These are phyloP conservation scores for Salvia splendens DNA, from an alignment of 257 asterid genomes.

Conservation along the genomic window DNA sequence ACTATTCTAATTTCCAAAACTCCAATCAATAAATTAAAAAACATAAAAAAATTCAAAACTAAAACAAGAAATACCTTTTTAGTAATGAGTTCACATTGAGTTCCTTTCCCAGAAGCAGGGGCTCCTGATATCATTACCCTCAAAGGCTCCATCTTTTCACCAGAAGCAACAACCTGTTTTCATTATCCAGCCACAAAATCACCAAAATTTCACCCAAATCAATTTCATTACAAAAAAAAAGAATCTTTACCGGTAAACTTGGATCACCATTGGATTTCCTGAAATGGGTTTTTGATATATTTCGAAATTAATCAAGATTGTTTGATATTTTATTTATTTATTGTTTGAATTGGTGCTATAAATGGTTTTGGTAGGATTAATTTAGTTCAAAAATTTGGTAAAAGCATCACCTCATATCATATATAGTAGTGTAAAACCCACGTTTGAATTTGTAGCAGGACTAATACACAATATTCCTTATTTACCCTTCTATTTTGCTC, in stretches of 20 bases:
- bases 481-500: no score
- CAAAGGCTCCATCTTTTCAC: slow-evolving; percentile 62
- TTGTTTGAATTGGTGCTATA: no score
- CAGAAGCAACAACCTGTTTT: slow-evolving; percentile 58
- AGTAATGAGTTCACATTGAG: slow-evolving; percentile 90
- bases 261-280: slow-evolving; percentile 40
- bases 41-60: neutral
- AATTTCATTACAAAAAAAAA: neutral
- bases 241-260: slow-evolving; percentile 43
- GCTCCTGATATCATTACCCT: slow-evolving; percentile 96
- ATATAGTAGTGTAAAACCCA: no score
- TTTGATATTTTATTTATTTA: no score
- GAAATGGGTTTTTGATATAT: slow-evolving; percentile 35
- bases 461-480: no score
- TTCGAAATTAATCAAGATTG: slow-evolving; percentile 12
- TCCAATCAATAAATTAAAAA: slow-evolving; percentile 8
- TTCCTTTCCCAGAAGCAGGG: slow-evolving; percentile 99
- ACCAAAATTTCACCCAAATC: neutral
- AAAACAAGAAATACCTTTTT: slow-evolving; percentile 46
- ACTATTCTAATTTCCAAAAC: neutral
- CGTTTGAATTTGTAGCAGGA: no score
- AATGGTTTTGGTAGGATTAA: no score
- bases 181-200: neutral
- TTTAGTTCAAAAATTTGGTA: no score
- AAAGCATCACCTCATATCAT: no score